Base-by-base conservation (phyloP, 2,329 filamentous ascomycete species). In the Lachnellula arida region DNA sequence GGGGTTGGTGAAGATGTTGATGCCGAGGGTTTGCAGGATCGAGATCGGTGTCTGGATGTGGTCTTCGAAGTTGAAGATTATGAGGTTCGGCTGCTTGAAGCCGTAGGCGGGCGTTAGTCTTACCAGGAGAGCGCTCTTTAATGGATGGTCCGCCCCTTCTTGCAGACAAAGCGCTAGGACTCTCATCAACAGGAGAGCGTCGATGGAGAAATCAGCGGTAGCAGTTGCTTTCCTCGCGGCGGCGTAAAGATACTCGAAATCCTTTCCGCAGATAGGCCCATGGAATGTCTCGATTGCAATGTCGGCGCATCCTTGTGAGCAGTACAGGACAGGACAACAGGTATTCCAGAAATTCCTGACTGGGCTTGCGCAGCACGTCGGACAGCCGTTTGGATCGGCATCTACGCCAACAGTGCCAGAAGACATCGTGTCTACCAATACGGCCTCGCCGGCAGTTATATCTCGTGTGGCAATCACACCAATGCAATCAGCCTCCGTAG, bases 41-140 rank as follows among this genome's bases (percentile, higher is more conserved):
- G 46, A 55, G n/a, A 69, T 60, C 0, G 68, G 69, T 3, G 51
- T 59, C 3, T 57, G 48, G 39, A 71, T 60, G n/a, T 68, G 64
- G 47, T 68, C 66, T 15, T 25, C 40, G 28, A 70, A 63, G 7
- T 65, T 68, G 55, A 69, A 71, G 37, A 66, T 65, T 40, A 68
- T 65, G 7, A 67, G 61, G 46, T 62, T 59, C 5, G 63, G 61
- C 15, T 68, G 56, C 4, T 60, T 55, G 42, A 62, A 57, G 35
- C 62, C 60, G 17, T 67, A 65, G 1, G 68, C 63, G 1, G 69
- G 65, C 14, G 68, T 66, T 9, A 71, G 62, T 12, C 68, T 62
- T 8, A 64, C 61, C 14, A 70, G 60, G 34, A 69, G 48, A 15
- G 65, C 60, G 17, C 64, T 67, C 15, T 66, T 60, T 3, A 71